phyloP scores from a whole-genome alignment of 192 early-diverging fungal genomes.

The Backusella parvicylindrica region DNA sequence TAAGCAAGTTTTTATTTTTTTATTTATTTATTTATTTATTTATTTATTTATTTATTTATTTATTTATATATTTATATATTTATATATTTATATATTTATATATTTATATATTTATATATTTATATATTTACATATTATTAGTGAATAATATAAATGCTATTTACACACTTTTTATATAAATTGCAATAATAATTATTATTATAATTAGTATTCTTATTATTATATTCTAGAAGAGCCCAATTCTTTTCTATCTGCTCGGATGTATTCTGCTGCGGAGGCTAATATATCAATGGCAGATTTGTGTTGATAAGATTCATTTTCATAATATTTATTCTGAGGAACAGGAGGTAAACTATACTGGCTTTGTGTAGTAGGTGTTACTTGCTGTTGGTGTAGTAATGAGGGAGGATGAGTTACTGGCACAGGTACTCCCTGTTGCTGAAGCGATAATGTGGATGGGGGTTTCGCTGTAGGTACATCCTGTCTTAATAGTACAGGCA shows the following conservation, averaged over 20 bases:
- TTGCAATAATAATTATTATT: not conserved
- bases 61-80: no score
- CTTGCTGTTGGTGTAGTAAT: not conserved
- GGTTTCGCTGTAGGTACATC: not conserved
- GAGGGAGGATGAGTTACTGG: not conserved
- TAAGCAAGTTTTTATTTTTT: not conserved
- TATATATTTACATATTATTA: not conserved
- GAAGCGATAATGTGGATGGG: not conserved
- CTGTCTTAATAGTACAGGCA: not conserved
- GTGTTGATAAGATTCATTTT: not conserved
- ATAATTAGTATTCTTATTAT: not conserved
- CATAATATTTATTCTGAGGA: not conserved
- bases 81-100: no score
- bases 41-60: no score
- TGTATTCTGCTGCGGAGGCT: conserved; percentile 26
- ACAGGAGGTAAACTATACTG: not conserved
- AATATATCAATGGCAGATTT: conserved; percentile 28
- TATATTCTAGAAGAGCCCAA: conserved; percentile 1
- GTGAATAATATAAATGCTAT: not conserved
- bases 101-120: no score
- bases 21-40: not conserved
- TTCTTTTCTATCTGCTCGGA: conserved; percentile 17
- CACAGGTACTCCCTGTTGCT: not conserved
- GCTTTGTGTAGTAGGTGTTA: not conserved
- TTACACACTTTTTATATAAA: not conserved